A percentile compares a stretch with the other conserved stretches of the same genome.
Conservation (phyloP, 805 yeast genomes). For the Priceomyces melissophilus region DNA sequence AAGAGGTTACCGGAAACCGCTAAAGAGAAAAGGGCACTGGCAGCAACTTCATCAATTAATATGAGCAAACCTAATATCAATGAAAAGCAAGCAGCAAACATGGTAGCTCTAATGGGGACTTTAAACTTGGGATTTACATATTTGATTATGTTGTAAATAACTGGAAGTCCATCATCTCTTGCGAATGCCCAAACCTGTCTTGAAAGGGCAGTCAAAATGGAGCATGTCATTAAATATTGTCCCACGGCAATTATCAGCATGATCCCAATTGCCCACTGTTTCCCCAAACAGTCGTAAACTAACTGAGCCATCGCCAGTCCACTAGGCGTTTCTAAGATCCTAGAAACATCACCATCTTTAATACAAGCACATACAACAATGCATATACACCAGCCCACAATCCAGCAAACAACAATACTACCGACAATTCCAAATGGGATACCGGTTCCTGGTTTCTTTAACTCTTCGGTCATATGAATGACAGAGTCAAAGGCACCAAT, state of each 20-base stretch:
- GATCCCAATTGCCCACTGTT: slow-evolving; percentile 61
- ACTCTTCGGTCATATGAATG: slow-evolving; percentile 73
- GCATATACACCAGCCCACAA: slow-evolving; percentile 55
- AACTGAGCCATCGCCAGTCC: slow-evolving; percentile 69
- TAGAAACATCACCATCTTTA: slow-evolving; percentile 39
- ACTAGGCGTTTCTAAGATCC: slow-evolving; percentile 41
- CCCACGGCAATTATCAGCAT: slow-evolving; percentile 57
- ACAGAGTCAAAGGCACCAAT: slow-evolving; percentile 72
- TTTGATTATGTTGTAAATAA: slow-evolving; percentile 49
- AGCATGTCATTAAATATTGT: slow-evolving; percentile 65
- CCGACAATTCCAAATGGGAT: slow-evolving; percentile 65
- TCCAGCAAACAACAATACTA: slow-evolving; percentile 55
- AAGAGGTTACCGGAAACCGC: slow-evolving; percentile 60
- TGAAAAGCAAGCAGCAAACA: slow-evolving; percentile 50
- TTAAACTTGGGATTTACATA: slow-evolving; percentile 51
- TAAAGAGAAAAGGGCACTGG: slow-evolving; percentile 65
- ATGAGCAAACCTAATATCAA: slow-evolving; percentile 54
- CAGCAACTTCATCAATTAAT: slow-evolving; percentile 57
- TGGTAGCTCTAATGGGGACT: slow-evolving; percentile 67
- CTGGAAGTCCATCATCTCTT: slow-evolving; percentile 73
- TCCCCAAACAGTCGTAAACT: slow-evolving; percentile 59
- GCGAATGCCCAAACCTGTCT: slow-evolving; percentile 76
- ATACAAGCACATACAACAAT: slow-evolving; percentile 55
- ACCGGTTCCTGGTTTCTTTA: slow-evolving; percentile 56
- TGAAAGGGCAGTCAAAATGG: slow-evolving; percentile 59